Conservation (phyloP, 2,329 filamentous ascomycete species). For the Monosporascus sp. region DNA sequence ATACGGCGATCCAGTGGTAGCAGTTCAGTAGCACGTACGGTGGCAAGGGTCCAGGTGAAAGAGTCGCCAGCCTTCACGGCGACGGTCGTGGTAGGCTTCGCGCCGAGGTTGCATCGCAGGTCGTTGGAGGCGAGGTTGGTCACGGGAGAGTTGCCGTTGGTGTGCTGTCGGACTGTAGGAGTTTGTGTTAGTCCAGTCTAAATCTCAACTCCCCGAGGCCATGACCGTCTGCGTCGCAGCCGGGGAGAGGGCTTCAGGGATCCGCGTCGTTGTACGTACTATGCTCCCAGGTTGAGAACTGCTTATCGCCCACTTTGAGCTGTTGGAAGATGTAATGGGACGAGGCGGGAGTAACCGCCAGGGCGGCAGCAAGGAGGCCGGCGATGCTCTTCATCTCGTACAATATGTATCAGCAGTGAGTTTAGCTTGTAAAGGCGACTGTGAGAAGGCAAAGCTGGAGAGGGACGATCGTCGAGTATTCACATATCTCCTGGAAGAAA, state of each 20-base stretch:
- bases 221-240: no score
- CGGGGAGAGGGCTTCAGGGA: no score
- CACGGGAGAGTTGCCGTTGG: conserved; percentile 43
- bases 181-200: not conserved
- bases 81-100: conserved; percentile 26
- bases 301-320: conserved; percentile 25
- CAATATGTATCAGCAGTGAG: not conserved
- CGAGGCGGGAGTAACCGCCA: conserved; percentile 27
- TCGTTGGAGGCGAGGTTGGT: conserved; percentile 35
- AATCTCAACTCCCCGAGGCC: no score
- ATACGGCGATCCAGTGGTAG: not conserved
- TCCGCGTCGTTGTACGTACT: conserved; percentile 14
- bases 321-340: conserved; percentile 39
- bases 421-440: no score
- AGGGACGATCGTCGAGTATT: no score
- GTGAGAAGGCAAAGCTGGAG: no score
- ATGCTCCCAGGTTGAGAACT: conserved; percentile 31
- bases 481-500: not conserved
- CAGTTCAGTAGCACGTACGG: conserved; percentile 9
- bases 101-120: conserved; percentile 36
- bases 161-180: conserved; percentile 35
- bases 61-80: conserved; percentile 30
- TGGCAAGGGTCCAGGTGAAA: conserved; percentile 34
- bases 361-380: conserved; percentile 22
- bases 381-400: conserved; percentile 26